Percentiles rank a stretch among this genome's conserved stretches.
Conservation (phyloP, 2,329 filamentous ascomycete species). For the Blastomyces gilchristii region DNA sequence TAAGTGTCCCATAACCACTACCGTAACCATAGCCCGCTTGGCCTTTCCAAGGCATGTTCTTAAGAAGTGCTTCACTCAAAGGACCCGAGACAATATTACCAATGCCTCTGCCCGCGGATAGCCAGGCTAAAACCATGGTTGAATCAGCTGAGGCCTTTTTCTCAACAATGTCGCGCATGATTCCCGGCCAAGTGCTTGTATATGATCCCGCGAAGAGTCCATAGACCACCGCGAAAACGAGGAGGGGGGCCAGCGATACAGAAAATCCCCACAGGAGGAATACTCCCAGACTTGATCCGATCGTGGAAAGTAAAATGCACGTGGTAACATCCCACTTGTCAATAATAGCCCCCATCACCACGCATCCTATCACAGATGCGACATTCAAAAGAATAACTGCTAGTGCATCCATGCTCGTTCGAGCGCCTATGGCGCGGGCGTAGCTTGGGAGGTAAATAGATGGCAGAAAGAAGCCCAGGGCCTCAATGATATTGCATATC, state of each 20-base stretch:
- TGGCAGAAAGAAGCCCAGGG: conserved; percentile 30
- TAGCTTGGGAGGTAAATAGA: conserved; percentile 31
- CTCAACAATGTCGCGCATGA: conserved; percentile 35
- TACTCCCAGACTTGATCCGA: conserved; percentile 31
- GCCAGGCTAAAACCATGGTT: conserved; percentile 39
- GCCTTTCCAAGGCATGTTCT: conserved; percentile 3
- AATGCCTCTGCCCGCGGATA: conserved; percentile 42
- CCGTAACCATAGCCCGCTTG: conserved; percentile 5
- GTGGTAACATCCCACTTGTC: conserved; percentile 36
- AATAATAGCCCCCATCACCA: conserved; percentile 27
- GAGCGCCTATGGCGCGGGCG: conserved; percentile 21
- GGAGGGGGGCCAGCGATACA: conserved; percentile 31
- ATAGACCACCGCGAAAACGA: conserved; percentile 34
- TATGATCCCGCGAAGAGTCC: conserved; percentile 38
- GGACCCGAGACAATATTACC: conserved; percentile 44
- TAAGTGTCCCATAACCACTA: conserved; percentile 4
- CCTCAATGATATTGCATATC: conserved; percentile 31
- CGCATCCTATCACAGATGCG: conserved; percentile 23
- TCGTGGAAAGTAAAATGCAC: conserved; percentile 30
- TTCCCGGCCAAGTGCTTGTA: conserved; percentile 36
- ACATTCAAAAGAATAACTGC: conserved; percentile 24
- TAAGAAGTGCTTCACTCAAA: conserved; percentile 4
- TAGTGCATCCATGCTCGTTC: conserved; percentile 18
- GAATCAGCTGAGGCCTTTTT: conserved; percentile 33
- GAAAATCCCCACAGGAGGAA: conserved; percentile 41